phyloP scores from a whole-genome alignment of 345 rosid species.

The Abelmoschus esculentus region DNA sequence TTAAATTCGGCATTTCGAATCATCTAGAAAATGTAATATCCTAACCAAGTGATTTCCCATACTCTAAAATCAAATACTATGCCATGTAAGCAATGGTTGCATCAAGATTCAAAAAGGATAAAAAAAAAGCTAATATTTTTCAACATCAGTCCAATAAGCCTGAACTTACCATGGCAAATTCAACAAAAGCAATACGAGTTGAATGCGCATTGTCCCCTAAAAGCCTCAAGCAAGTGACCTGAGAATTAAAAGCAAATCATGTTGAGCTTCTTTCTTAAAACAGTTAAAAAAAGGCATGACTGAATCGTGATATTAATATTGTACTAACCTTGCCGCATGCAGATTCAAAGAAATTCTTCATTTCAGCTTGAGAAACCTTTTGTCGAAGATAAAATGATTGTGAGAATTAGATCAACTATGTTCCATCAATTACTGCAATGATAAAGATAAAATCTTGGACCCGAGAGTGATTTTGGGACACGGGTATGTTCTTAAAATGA shows the following conservation, averaged over 20 bases:
- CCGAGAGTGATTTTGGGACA: not conserved
- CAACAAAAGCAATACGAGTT: constrained; percentile 83
- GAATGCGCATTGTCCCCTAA: constrained; percentile 79
- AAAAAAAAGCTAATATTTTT: not conserved
- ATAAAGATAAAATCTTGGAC: not conserved
- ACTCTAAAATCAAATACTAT: not conserved
- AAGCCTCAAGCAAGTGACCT: constrained; percentile 87
- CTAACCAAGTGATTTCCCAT: not conserved
- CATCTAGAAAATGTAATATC: not conserved
- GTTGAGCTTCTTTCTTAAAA: not conserved
- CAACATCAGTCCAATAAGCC: not conserved
- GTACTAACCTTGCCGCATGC: constrained; percentile 77
- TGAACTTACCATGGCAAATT: constrained; percentile 66
- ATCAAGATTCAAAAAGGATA: not conserved
- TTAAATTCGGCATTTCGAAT: not conserved
- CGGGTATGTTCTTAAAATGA: not conserved
- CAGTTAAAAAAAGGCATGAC: not conserved
- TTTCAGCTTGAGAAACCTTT: constrained; percentile 77
- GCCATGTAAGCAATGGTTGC: not conserved
- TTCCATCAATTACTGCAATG: not conserved
- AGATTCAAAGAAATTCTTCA: constrained; percentile 66
- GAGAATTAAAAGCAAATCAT: constrained; percentile 6
- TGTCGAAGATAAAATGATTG: not conserved
- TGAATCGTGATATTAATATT: not conserved
- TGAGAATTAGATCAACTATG: not conserved